Evolutionary conservation across 805 yeast genomes (phyloP), one percentile per base, ranked within the genome.

Genomic region (Pichia manshurica): DNA sequence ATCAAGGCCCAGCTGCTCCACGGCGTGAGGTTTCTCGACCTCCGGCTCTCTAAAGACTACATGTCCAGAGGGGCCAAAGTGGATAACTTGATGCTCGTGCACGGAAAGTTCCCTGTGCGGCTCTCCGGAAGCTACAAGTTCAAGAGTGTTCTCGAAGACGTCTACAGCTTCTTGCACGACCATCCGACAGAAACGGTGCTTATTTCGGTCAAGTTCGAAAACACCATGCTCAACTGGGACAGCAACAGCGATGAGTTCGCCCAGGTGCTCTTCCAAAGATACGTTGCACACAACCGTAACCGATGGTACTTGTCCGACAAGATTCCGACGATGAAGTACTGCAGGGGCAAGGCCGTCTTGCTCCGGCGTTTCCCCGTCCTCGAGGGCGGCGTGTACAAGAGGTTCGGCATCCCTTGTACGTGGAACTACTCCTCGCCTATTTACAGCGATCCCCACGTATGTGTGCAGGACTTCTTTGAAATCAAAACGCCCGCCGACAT

Each of bases 401-500:
- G 72, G 31, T 78, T 74, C 56, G 93, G 93, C 10, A 76, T 84
- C 49, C 81, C 82, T 29, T 89, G 89, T 12, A 64, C 79, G 3
- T 85, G 91, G 90, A 55, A 64, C 29, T 81, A 82, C 65, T 82
- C 83, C 63, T 74, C 84, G 52, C 71, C 78, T 8, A 77, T 77
- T 50, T 87, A 82, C 56, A 87, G 82, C 59, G 68, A 83, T 45
- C 85, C 84, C 10, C 32, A 57, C 3, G 69, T 81, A 57, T 77
- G 74, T 21, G 86, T 84, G 16, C 93, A 85, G 65, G 93, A 85
- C 63, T 84, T 72, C 68, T 82, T 86, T 65, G 89, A 82, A 60
- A 70, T 85, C 48, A 68, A 72, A 49, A 61, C 65, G 35, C 70
- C 66, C 8, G 70, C 68, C 7, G 87, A 79, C 55, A 73, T 84